Percentiles rank a stretch among this genome's conserved stretches.
Conservation (phyloP, 2,329 filamentous ascomycete genomes). For the Periglandula ipomoeae region DNA sequence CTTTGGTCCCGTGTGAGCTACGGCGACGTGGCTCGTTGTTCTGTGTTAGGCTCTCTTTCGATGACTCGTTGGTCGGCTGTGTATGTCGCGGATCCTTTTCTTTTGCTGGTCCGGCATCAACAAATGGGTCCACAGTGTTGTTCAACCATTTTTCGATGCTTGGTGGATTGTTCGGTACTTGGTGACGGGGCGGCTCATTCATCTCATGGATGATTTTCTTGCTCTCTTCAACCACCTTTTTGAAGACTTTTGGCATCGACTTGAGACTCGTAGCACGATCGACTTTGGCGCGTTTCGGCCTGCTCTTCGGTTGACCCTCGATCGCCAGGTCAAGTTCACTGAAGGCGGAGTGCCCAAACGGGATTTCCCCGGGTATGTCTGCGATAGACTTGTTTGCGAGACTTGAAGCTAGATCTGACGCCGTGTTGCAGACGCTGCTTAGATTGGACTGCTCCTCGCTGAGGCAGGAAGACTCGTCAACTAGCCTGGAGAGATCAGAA, state of each 20-base stretch:
- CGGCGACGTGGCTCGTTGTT: constrained; percentile 2
- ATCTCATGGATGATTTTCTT: constrained; percentile 57
- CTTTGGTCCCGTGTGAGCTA: constrained; percentile 1
- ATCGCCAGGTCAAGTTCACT: constrained; percentile 51
- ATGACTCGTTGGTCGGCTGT: neutral
- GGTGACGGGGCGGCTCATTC: constrained; percentile 44
- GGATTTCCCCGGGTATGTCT: constrained; percentile 48
- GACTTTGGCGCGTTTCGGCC: constrained; percentile 33
- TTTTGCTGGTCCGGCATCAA: constrained; percentile 28
- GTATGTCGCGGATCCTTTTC: neutral
- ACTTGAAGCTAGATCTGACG: constrained; percentile 26
- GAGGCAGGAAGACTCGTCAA: constrained; percentile 20
- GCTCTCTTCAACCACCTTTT: constrained; percentile 54
- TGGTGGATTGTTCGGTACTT: constrained; percentile 44
- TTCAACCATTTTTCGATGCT: constrained; percentile 60
- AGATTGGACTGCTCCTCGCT: constrained; percentile 21
- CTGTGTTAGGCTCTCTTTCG: neutral
- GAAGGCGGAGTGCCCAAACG: constrained; percentile 57
- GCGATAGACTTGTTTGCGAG: constrained; percentile 43
- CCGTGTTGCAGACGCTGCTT: constrained; percentile 16
- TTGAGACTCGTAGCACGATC: constrained; percentile 50
- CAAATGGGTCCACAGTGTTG: constrained; percentile 52
- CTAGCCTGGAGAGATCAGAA: constrained; percentile 12
- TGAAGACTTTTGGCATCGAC: constrained; percentile 52
- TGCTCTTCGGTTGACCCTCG: constrained; percentile 35